These are phyloP conservation scores for Phytophthora pseudosyringae DNA, from an alignment of 352 stramenopile genomes.

Conservation along the genomic window DNA sequence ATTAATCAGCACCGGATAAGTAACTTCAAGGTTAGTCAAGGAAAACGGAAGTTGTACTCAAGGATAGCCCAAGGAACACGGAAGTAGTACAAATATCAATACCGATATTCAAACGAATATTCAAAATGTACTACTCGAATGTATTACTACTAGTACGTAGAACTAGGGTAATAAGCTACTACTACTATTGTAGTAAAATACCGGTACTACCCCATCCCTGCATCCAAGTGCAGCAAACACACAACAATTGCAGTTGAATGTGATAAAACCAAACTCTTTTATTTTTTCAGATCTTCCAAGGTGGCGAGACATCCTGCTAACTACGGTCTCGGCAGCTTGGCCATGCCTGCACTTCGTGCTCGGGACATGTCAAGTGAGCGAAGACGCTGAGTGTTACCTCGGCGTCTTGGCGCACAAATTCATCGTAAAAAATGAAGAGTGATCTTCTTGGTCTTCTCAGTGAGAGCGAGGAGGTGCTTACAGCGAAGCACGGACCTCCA, in stretches of 20 bases:
- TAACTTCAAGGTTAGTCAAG: too few relatives aligned
- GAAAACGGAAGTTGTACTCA: too few relatives aligned
- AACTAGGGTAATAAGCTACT: too few relatives aligned
- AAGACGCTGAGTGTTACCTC: conserved; percentile 32
- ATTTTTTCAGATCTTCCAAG: conserved; percentile 41
- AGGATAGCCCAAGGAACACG: too few relatives aligned
- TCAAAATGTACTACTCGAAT: too few relatives aligned
- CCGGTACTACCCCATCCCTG: too few relatives aligned
- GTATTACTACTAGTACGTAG: too few relatives aligned
- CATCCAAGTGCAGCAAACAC: too few relatives aligned
- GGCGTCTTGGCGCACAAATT: conserved; percentile 37
- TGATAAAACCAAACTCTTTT: conserved; percentile 36
- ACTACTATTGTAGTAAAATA: too few relatives aligned
- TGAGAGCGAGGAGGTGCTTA: conserved; percentile 23
- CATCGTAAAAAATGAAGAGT: conserved; percentile 29
- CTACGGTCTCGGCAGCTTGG: conserved; percentile 45
- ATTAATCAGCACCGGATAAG: too few relatives aligned
- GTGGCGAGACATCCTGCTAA: conserved; percentile 48
- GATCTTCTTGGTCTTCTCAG: conserved; percentile 29
- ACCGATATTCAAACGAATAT: too few relatives aligned
- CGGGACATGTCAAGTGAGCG: conserved; percentile 39
- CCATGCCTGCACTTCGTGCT: conserved; percentile 36
- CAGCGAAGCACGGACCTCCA: conserved; percentile 70
- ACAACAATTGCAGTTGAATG: neutral
- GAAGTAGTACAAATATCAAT: too few relatives aligned